phyloP scores from a whole-genome alignment of 2,329 filamentous ascomycete species.

The Emmonsiellopsis sp. region DNA sequence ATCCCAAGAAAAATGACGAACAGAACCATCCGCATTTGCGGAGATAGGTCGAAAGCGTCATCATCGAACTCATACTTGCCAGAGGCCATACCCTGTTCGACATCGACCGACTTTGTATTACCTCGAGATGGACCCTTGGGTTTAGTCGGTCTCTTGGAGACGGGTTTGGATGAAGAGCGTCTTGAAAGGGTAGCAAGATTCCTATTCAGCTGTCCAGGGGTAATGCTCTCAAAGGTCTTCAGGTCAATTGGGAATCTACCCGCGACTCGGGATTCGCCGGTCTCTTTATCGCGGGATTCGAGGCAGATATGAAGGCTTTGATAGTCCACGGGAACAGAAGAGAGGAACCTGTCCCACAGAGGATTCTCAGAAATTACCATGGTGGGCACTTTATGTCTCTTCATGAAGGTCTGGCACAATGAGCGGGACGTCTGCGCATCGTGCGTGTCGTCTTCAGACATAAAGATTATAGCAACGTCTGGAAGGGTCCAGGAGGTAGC shows the following conservation, averaged over 20 bases:
- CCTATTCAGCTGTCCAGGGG: constrained; percentile 37
- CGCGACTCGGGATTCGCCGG: constrained; percentile 26
- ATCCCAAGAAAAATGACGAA: background rate
- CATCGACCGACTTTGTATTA: background rate
- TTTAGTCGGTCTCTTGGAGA: background rate
- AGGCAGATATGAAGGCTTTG: constrained; percentile 36
- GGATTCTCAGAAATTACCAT: constrained; percentile 38
- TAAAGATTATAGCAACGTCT: constrained; percentile 38
- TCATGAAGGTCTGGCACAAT: constrained; percentile 31
- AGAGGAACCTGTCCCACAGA: constrained; percentile 27
- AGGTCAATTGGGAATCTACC: constrained; percentile 38
- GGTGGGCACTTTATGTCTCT: constrained; percentile 34
- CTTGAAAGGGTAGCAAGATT: constrained; percentile 36
- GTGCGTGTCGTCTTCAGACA: constrained; percentile 28
- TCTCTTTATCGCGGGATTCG: constrained; percentile 27
- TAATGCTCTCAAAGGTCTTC: constrained; percentile 39
- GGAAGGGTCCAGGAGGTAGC: constrained; percentile 34
- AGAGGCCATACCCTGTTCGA: background rate
- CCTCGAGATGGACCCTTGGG: background rate
- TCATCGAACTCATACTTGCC: too few relatives aligned
- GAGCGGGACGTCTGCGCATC: constrained; percentile 21
- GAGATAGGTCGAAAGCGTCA: too few relatives aligned
- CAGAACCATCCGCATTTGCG: background rate
- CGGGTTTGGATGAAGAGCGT: constrained; percentile 10
- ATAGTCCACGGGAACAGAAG: constrained; percentile 29